Conservation (phyloP, 371 early-diverging fungal genomes). For the Dinochytrium kinnereticum region DNA sequence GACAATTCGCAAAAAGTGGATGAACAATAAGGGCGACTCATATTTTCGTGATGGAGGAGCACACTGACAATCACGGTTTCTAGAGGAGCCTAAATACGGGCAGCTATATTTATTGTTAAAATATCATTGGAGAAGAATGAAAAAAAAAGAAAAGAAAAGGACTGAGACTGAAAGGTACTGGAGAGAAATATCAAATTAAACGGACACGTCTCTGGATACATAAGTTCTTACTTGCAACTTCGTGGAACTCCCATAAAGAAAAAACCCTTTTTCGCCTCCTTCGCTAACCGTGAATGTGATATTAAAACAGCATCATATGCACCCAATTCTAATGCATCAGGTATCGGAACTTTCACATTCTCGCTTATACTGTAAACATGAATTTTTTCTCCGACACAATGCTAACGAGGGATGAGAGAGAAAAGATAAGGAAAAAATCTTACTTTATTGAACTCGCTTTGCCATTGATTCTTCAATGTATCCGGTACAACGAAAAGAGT, state of each 20-base stretch:
- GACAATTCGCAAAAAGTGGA: constrained; percentile 77
- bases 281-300: constrained; percentile 63
- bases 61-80: constrained; percentile 29
- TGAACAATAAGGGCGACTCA: constrained; percentile 68
- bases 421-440: no score
- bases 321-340: constrained; percentile 54
- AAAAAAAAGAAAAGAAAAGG: no score
- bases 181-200: no score
- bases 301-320: constrained; percentile 70
- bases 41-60: background rate
- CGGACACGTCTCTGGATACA: no score
- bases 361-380: constrained; percentile 12
- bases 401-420: no score
- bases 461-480: constrained; percentile 77
- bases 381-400: background rate
- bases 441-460: constrained; percentile 68
- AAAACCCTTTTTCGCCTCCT: constrained; percentile 62
- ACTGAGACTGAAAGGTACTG: no score
- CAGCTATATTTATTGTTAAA: constrained; percentile 24
- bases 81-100: constrained; percentile 45
- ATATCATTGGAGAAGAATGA: no score
- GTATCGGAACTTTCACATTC: constrained; percentile 41
- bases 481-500: constrained; percentile 80
- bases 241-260: constrained; percentile 38
- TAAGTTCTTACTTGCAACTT: constrained; percentile 34